Conservation (phyloP, 2,329 filamentous ascomycete genomes). For the Spiromastix sp. region DNA sequence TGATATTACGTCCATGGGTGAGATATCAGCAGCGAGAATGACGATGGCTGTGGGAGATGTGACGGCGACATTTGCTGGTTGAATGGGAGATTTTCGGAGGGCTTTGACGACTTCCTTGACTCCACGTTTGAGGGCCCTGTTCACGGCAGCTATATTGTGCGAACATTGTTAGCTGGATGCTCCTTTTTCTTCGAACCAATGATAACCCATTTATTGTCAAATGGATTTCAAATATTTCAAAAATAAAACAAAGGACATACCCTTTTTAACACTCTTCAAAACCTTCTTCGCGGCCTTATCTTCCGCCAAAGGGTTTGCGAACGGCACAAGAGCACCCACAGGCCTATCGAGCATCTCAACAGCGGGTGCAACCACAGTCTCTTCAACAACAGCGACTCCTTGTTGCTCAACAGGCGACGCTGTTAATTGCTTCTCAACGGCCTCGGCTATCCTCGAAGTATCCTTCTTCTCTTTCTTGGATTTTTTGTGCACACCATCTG, state of each 20-base stretch:
- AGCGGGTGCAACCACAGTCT: constrained; percentile 16
- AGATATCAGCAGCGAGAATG: constrained; percentile 93
- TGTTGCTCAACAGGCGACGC: constrained; percentile 26
- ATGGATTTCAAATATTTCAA: no score
- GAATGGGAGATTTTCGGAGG: constrained; percentile 77
- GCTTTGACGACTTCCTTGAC: constrained; percentile 99
- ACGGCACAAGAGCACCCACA: constrained; percentile 38
- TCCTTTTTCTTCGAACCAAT: no score
- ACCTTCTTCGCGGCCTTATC: constrained; percentile 43
- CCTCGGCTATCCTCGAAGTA: constrained; percentile 27
- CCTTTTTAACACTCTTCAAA: constrained; percentile 42
- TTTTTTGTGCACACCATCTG: constrained; percentile 38
- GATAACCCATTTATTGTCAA: no score
- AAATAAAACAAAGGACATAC: constrained; percentile 19
- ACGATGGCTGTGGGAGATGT: constrained; percentile 63
- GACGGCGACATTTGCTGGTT: constrained; percentile 52
- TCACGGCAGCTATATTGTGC: constrained; percentile 71
- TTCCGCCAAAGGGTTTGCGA: constrained; percentile 40
- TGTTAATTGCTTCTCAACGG: constrained; percentile 30
- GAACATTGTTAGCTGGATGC: not conserved
- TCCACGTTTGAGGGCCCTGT: constrained; percentile 91
- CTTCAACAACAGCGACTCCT: no score
- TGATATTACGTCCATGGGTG: constrained; percentile 95
- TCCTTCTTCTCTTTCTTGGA: constrained; percentile 37
- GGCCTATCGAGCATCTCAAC: constrained; percentile 20